Evolutionary conservation across 1,139 yeast species (phyloP).

Genomic region (Suhomyces kunorum): DNA sequence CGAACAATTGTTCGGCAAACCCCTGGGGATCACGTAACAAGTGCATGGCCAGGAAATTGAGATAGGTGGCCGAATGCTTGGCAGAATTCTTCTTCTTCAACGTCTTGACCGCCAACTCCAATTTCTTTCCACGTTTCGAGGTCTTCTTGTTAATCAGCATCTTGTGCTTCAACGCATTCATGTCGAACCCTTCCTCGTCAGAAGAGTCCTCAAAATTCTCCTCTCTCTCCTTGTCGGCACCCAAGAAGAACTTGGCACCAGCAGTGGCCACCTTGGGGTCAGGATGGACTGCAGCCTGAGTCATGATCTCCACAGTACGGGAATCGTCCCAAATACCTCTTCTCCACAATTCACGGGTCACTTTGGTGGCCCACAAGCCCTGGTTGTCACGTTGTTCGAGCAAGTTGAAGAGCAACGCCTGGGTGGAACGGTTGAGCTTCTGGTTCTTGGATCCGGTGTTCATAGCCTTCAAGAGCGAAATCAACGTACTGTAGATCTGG

Average conservation of each 20-base stretch:
- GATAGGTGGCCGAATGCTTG: conserved; percentile 63
- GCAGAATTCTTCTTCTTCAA: conserved; percentile 59
- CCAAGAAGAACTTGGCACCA: conserved; percentile 87
- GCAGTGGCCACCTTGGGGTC: conserved; percentile 87
- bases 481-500: conserved; percentile 77
- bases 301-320: conserved; percentile 93
- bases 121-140: conserved; percentile 73
- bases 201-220: conserved; percentile 73
- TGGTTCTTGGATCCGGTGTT: conserved; percentile 86
- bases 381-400: conserved; percentile 75
- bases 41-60: conserved; percentile 94
- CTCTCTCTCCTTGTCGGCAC: conserved; percentile 94
- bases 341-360: conserved; percentile 95
- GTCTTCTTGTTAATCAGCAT: conserved; percentile 82
- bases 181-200: conserved; percentile 72
- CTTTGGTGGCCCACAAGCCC: conserved; percentile 95
- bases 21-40: conserved; percentile 96
- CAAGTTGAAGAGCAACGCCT: conserved; percentile 83
- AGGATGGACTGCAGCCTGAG: conserved; percentile 87
- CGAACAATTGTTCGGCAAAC: conserved; percentile 83
- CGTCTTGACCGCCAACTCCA: conserved; percentile 69
- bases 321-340: conserved; percentile 98
- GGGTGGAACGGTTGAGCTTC: conserved; percentile 83
- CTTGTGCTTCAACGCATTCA: conserved; percentile 72
- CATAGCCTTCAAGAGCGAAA: conserved; percentile 75